Conservation (phyloP, 805 yeast species). For the Wickerhamiella hasegawae region DNA sequence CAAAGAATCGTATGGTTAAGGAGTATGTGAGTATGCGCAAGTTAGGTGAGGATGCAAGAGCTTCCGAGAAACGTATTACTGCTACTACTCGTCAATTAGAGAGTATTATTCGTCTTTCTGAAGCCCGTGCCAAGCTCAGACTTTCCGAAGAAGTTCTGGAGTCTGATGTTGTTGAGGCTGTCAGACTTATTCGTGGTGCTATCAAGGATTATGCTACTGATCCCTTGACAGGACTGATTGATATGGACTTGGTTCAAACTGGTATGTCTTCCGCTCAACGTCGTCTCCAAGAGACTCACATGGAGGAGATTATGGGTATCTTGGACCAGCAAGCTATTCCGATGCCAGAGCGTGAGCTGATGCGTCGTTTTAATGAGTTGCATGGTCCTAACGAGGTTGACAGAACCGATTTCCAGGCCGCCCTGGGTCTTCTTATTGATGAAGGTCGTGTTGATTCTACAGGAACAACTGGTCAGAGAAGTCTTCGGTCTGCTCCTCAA, state of each 20-base stretch:
- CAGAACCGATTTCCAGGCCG: background rate
- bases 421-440: background rate
- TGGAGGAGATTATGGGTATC: background rate
- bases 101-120: constrained; percentile 84
- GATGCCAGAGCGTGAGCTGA: constrained; percentile 42
- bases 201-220: constrained; percentile 97
- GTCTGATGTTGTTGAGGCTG: constrained; percentile 83
- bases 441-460: background rate
- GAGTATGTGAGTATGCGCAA: constrained; percentile 89
- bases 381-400: background rate
- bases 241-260: constrained; percentile 93
- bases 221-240: constrained; percentile 91
- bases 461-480: background rate
- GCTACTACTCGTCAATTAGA: constrained; percentile 97
- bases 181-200: constrained; percentile 80
- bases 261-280: constrained; percentile 77
- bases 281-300: constrained; percentile 8
- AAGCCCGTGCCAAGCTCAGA: constrained; percentile 97
- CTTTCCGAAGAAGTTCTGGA: constrained; percentile 54
- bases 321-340: constrained; percentile 27
- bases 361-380: constrained; percentile 42
- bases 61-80: constrained; percentile 80
- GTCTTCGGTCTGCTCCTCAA: background rate
- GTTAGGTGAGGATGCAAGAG: constrained; percentile 77
- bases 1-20: constrained; percentile 70